Evolutionary conservation across 2,329 filamentous ascomycete genomes (phyloP).

Genomic region (Trichoderma atroviride): DNA sequence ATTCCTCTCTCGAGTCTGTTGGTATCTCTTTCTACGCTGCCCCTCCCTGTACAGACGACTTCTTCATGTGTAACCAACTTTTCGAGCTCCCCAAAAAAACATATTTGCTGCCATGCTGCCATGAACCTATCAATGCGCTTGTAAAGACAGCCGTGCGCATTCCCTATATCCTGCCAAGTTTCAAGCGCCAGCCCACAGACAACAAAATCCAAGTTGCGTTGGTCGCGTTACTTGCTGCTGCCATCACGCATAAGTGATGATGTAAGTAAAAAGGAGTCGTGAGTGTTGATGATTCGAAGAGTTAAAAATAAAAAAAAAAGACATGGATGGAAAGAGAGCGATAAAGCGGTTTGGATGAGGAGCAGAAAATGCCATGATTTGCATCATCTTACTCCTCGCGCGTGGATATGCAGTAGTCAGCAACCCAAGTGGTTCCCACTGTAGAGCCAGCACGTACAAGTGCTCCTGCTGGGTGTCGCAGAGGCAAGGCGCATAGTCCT

Average conservation of each 20-base stretch:
- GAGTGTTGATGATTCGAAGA: constrained; percentile 6
- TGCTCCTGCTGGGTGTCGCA: not conserved
- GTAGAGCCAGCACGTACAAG: constrained; percentile 2
- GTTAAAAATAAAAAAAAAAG: constrained; percentile 2
- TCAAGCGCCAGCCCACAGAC: constrained; percentile 15
- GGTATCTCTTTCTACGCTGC: constrained; percentile 25
- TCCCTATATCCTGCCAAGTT: constrained; percentile 22
- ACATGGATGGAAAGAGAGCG: not conserved
- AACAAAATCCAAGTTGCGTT: constrained; percentile 3
- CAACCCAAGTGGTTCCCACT: not conserved
- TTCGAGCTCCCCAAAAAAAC: constrained; percentile 17
- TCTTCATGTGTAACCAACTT: constrained; percentile 24
- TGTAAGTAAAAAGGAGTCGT: constrained; percentile 6
- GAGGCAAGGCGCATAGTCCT: constrained; percentile 3
- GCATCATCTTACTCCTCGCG: constrained; percentile 2
- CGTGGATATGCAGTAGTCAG: not conserved
- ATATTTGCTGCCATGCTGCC: constrained; percentile 5
- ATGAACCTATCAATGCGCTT: constrained; percentile 18
- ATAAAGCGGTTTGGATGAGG: not conserved
- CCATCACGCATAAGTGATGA: constrained; percentile 4
- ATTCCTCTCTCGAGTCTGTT: constrained; percentile 12
- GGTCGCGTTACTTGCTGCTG: constrained; percentile 8
- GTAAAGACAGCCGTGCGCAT: constrained; percentile 14
- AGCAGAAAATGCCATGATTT: not conserved
- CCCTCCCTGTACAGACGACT: constrained; percentile 9